phyloP scores from a whole-genome alignment of 305 asterid genomes.

The Fraxinus dipetala region DNA sequence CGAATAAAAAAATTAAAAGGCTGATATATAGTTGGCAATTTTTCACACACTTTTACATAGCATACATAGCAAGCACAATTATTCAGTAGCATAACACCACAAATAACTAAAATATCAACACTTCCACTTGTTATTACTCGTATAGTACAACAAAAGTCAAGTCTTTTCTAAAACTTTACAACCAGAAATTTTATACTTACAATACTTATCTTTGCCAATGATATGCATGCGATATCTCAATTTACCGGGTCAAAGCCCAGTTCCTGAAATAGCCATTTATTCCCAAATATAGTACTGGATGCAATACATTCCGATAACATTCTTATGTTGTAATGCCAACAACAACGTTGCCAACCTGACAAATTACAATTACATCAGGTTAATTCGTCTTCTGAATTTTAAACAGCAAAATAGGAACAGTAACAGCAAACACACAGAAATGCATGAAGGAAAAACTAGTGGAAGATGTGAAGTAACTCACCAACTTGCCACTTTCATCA shows the following conservation, averaged over 20 bases:
- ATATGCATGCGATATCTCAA: not conserved
- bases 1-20: no score
- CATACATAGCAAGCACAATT: not conserved
- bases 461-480: constrained; percentile 19
- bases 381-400: not conserved
- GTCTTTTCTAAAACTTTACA: not conserved
- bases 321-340: constrained; percentile 43
- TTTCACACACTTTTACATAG: not conserved
- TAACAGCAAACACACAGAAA: not conserved
- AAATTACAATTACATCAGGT: not conserved
- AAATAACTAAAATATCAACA: not conserved
- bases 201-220: not conserved
- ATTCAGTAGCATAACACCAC: not conserved
- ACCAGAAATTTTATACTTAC: not conserved
- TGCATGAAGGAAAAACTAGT: not conserved
- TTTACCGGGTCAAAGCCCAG: not conserved
- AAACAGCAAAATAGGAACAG: not conserved
- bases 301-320: not conserved
- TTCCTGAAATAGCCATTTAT: not conserved
- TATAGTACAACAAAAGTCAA: not conserved
- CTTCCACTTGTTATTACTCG: not conserved
- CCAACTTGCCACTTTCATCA: constrained; percentile 50
- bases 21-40: not conserved
- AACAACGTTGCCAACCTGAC: constrained; percentile 45
- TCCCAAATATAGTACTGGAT: not conserved